Evolutionary conservation across 768 basidiomycete species (phyloP).

Genomic region (Boletales sp.): DNA sequence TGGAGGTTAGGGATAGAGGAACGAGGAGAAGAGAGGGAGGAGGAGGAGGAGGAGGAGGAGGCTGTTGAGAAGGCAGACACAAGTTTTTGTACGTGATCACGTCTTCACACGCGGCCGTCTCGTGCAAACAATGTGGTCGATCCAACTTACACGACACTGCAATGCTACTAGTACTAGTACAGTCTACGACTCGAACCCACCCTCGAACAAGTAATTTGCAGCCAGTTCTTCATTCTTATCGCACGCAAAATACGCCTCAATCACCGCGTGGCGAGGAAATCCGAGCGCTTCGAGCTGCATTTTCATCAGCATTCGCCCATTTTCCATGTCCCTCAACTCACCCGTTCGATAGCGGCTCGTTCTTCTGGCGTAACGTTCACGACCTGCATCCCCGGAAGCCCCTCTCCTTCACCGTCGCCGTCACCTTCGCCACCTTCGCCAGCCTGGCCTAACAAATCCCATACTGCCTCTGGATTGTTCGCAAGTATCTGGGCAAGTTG

Average conservation of each 20-base stretch:
- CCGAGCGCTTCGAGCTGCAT: slow-evolving; percentile 80
- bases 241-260: slow-evolving; percentile 92
- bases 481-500: slow-evolving; percentile 65
- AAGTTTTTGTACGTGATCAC: slow-evolving; percentile 29
- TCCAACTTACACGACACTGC: not conserved
- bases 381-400: slow-evolving; percentile 34
- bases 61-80: slow-evolving; percentile 18
- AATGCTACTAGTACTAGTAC: not conserved
- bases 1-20: not conserved
- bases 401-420: slow-evolving; percentile 30
- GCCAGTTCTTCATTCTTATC: slow-evolving; percentile 97
- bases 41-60: slow-evolving; percentile 9
- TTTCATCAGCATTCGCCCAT: not conserved
- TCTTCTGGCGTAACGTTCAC: slow-evolving; percentile 86
- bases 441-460: slow-evolving; percentile 56
- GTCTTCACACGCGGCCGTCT: slow-evolving; percentile 25
- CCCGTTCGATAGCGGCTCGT: slow-evolving; percentile 81
- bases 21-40: not conserved
- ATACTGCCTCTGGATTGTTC: slow-evolving; percentile 66
- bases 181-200: slow-evolving; percentile 35
- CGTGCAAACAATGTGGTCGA: slow-evolving; percentile 28
- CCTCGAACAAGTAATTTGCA: slow-evolving; percentile 89
- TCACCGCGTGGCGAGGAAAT: slow-evolving; percentile 74
- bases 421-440: slow-evolving; percentile 34
- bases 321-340: slow-evolving; percentile 40